Percentiles rank a stretch among this genome's conserved stretches.
phyloP scores from a whole-genome alignment of 192 early-diverging fungal species.

The Linnemannia zychae region DNA sequence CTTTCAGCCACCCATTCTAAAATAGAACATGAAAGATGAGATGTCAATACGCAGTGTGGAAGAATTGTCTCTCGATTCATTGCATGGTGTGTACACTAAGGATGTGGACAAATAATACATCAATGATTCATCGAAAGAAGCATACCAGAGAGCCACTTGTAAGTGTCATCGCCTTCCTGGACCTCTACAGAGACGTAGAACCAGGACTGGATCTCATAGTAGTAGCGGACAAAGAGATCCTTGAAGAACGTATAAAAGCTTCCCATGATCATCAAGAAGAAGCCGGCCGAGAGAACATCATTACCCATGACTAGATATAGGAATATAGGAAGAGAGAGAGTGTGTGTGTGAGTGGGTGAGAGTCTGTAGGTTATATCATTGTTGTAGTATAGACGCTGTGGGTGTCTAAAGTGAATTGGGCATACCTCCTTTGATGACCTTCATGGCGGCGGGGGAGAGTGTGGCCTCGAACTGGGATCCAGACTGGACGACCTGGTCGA shows the following conservation, averaged over 20 bases:
- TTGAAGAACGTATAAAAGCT: constrained; percentile 54
- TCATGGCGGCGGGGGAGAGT: constrained; percentile 51
- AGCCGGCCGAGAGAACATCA: constrained; percentile 54
- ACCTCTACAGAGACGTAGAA: constrained; percentile 57
- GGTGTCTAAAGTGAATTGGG: too few relatives aligned
- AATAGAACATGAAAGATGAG: not conserved
- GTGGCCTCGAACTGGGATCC: constrained; percentile 40
- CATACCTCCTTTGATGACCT: constrained; percentile 44
- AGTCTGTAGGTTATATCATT: too few relatives aligned
- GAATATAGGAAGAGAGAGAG: not conserved
- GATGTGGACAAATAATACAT: too few relatives aligned
- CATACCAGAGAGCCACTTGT: constrained; percentile 54
- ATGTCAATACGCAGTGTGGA: not conserved
- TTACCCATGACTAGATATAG: constrained; percentile 38
- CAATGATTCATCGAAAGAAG: too few relatives aligned
- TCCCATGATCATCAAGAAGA: constrained; percentile 52
- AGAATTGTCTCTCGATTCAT: too few relatives aligned
- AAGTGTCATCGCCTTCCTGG: constrained; percentile 53
- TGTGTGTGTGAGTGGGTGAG: not conserved
- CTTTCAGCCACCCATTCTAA: constrained; percentile 56
- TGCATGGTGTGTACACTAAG: too few relatives aligned
- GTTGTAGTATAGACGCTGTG: not conserved
- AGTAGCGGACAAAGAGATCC: constrained; percentile 42
- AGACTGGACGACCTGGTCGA: constrained; percentile 44
- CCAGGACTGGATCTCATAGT: constrained; percentile 48